Evolutionary conservation across 73 alveolate species (phyloP).

Genomic region (Breviolum minutum): DNA sequence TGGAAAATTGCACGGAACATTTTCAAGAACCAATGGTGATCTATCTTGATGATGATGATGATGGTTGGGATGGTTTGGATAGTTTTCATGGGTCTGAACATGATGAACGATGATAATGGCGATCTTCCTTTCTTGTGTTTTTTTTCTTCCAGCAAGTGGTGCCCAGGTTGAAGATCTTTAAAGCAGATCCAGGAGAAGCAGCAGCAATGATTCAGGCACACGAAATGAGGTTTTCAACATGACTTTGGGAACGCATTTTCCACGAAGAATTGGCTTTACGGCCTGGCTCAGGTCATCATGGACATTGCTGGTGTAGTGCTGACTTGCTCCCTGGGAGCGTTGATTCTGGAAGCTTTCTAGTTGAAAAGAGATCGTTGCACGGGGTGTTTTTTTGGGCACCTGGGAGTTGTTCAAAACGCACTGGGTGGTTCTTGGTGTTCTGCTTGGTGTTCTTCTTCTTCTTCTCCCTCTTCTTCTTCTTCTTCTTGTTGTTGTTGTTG

Average conservation of each 20-base stretch:
- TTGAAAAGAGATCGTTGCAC: background rate
- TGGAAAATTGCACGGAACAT: background rate
- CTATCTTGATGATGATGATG: background rate
- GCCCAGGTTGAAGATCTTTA: background rate
- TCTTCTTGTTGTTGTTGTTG: too few relatives aligned
- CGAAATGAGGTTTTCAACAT: background rate
- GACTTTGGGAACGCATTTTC: too few relatives aligned
- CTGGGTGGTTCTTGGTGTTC: background rate
- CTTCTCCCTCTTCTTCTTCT: background rate
- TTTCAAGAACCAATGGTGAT: background rate
- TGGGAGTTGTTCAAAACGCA: background rate
- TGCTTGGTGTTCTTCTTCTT: background rate
- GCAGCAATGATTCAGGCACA: conserved; percentile 42
- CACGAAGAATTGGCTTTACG: background rate
- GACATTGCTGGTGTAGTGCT: conserved; percentile 59
- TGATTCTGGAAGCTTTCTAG: conserved; percentile 26
- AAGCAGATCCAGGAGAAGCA: conserved; percentile 18
- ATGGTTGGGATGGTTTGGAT: background rate
- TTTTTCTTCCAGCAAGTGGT: too few relatives aligned
- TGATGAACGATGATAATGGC: background rate
- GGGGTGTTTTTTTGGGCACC: background rate
- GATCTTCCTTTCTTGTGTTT: background rate
- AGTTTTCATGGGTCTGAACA: background rate
- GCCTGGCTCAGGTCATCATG: conserved; percentile 47
- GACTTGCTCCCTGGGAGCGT: conserved; percentile 62